Evolutionary conservation across 495 filamentous ascomycete species (phyloP).

Genomic region (Pyrenula aspistea): DNA sequence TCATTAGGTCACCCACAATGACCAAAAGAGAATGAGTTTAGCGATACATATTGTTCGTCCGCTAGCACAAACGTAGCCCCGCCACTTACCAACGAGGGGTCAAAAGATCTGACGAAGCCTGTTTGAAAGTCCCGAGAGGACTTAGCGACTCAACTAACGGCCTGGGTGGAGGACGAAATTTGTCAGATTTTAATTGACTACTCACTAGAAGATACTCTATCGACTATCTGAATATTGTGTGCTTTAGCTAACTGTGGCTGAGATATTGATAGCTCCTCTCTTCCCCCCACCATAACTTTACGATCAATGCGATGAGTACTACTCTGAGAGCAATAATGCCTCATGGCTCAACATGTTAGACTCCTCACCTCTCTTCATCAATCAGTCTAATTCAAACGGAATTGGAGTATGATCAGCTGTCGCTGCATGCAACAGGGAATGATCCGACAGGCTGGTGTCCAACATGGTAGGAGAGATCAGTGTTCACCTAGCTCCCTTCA

Average conservation of each 20-base stretch:
- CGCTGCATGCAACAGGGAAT: background rate
- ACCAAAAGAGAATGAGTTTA: too few relatives aligned
- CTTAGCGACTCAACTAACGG: too few relatives aligned
- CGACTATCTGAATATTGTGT: background rate
- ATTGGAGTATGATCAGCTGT: background rate
- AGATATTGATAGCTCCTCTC: background rate
- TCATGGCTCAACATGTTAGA: background rate
- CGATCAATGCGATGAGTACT: background rate
- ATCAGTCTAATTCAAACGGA: background rate
- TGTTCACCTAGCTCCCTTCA: background rate
- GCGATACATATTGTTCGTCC: too few relatives aligned
- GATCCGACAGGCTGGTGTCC: background rate
- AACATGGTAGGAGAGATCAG: background rate
- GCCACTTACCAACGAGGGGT: too few relatives aligned
- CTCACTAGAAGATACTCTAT: background rate
- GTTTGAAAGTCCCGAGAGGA: too few relatives aligned
- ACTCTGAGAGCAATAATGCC: background rate
- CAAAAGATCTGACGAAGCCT: too few relatives aligned
- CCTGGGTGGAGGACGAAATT: background rate
- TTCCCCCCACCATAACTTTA: background rate
- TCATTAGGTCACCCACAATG: too few relatives aligned
- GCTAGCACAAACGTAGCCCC: too few relatives aligned
- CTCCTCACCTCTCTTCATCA: background rate
- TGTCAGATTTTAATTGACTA: background rate
- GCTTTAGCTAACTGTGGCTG: background rate